Evolutionary conservation across 1,284 basidiomycete genomes (phyloP).

Genomic region (Ustilago curta): DNA sequence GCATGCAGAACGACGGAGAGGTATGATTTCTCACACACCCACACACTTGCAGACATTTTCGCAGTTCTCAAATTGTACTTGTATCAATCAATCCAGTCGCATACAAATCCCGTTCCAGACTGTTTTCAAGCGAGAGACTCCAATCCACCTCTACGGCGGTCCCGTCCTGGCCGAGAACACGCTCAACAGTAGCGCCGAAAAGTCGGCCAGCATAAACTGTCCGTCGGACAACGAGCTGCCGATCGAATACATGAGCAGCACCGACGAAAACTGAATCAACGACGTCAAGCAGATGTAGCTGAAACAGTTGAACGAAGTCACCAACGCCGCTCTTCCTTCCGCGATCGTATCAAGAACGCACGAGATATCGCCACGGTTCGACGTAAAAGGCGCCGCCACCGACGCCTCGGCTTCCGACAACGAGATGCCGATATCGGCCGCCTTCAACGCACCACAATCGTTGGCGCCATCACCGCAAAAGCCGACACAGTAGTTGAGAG

Average conservation of each 20-base stretch:
- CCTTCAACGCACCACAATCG: constrained; percentile 97
- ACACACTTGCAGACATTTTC: background rate
- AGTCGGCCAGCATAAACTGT: constrained; percentile 77
- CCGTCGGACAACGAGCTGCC: constrained; percentile 96
- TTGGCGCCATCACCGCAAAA: constrained; percentile 99
- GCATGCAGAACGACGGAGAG: constrained; percentile 55
- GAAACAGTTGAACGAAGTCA: constrained; percentile 99
- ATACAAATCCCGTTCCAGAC: background rate
- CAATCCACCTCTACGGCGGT: constrained; percentile 41
- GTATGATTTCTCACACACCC: constrained; percentile 1
- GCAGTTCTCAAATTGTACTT: constrained; percentile 3
- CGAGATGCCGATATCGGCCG: constrained; percentile 96
- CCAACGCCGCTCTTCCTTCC: constrained; percentile 87
- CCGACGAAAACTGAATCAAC: constrained; percentile 75
- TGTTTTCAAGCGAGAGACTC: too few species aligned
- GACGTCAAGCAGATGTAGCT: constrained; percentile 81
- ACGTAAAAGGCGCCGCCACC: constrained; percentile 98
- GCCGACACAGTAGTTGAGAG: constrained; percentile 92
- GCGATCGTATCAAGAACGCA: constrained; percentile 97
- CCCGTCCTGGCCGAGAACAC: constrained; percentile 42
- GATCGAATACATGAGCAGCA: constrained; percentile 94
- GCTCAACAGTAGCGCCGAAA: constrained; percentile 27
- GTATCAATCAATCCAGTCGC: constrained; percentile 3
- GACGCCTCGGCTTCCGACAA: constrained; percentile 97
- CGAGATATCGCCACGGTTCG: constrained; percentile 90